Evolutionary conservation across 371 early-diverging fungal species (phyloP).

Genomic region (Mortierella sp.): DNA sequence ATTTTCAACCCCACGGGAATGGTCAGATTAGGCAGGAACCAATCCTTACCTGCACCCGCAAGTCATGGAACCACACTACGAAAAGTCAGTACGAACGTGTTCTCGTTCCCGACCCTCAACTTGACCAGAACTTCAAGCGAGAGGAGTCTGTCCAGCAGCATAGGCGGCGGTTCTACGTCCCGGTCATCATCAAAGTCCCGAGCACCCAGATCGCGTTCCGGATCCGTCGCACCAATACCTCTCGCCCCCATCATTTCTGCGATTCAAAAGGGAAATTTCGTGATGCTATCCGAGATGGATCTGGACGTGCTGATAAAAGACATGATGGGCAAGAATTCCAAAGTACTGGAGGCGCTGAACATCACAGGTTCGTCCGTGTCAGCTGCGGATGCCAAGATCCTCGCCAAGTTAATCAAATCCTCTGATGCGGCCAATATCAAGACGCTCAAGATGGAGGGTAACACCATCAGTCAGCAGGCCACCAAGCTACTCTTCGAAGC

Average conservation of each 20-base stretch:
- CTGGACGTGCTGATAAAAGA: conserved; percentile 40
- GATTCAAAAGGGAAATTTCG: conserved; percentile 46
- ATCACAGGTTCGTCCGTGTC: conserved; percentile 42
- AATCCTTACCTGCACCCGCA: conserved; percentile 44
- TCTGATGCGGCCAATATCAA: conserved; percentile 54
- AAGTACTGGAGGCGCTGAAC: conserved; percentile 41
- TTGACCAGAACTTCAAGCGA: conserved; percentile 48
- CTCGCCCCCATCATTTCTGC: conserved; percentile 42
- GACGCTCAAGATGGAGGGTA: conserved; percentile 47
- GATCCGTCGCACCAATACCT: conserved; percentile 17
- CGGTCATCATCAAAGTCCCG: conserved; percentile 40
- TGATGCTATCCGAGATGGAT: conserved; percentile 48
- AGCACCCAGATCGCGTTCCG: conserved; percentile 17
- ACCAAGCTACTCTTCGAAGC: conserved; percentile 51
- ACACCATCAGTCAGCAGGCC: conserved; percentile 55
- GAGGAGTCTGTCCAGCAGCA: conserved; percentile 11
- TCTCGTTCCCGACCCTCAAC: conserved; percentile 50
- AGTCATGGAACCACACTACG: conserved; percentile 43
- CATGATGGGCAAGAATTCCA: conserved; percentile 45
- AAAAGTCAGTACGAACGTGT: conserved; percentile 46
- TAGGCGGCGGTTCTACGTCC: conserved; percentile 18
- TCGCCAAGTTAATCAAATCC: conserved; percentile 49
- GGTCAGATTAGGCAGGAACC: conserved; percentile 45
- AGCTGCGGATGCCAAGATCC: conserved; percentile 43
- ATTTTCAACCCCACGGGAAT: conserved; percentile 36